phyloP scores from a whole-genome alignment of 1,139 yeast genomes.

The Hemisphaericaspora lyxosophila region DNA sequence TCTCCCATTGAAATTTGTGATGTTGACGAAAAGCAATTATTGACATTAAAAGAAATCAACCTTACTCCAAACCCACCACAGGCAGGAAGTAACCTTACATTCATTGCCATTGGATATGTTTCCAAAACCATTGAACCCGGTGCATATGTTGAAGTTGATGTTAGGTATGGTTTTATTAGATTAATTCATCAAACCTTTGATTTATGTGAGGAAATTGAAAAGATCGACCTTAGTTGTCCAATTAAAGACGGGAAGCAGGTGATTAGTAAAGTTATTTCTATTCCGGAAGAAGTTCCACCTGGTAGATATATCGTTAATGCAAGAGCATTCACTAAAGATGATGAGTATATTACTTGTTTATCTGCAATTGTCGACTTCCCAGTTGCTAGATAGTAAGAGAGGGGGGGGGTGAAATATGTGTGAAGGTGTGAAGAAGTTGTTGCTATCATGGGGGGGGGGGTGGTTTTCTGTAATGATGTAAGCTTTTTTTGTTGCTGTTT shows the following conservation, averaged over 20 bases:
- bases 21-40: slow-evolving; percentile 55
- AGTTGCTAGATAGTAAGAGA: not conserved
- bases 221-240: slow-evolving; percentile 84
- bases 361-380: slow-evolving; percentile 74
- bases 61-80: slow-evolving; percentile 85
- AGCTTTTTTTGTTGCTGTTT: too few relatives aligned
- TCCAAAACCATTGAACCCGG: slow-evolving; percentile 64
- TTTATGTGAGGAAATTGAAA: slow-evolving; percentile 80
- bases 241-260: slow-evolving; percentile 64
- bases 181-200: slow-evolving; percentile 84
- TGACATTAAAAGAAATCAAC: slow-evolving; percentile 58
- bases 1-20: slow-evolving; percentile 85
- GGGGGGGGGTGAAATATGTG: too few relatives aligned
- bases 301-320: slow-evolving; percentile 86
- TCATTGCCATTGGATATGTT: slow-evolving; percentile 69
- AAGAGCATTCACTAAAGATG: slow-evolving; percentile 83
- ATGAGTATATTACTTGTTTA: slow-evolving; percentile 78
- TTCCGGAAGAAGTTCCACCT: slow-evolving; percentile 94
- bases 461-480: too few relatives aligned
- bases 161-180: slow-evolving; percentile 86
- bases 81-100: slow-evolving; percentile 76
- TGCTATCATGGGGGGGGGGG: not conserved
- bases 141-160: slow-evolving; percentile 91
- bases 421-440: too few relatives aligned
- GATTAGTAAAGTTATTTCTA: slow-evolving; percentile 68